These are phyloP conservation scores for Talaromyces sp. DNA, from an alignment of 2,329 filamentous ascomycete species.

Conservation along the genomic window DNA sequence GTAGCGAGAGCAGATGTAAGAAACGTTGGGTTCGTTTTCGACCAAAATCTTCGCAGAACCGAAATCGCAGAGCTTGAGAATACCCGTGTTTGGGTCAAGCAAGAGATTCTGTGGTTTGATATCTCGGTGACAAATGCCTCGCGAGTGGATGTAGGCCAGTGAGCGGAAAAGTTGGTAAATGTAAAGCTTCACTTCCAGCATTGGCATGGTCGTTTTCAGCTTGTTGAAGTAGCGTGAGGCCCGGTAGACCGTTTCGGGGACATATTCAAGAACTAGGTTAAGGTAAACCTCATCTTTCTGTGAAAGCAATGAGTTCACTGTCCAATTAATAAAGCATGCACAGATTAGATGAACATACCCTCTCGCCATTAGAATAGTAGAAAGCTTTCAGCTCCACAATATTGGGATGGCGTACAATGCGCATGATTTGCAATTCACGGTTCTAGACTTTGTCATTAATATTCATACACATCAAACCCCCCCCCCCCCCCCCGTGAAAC, in stretches of 20 bases:
- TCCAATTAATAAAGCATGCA: not conserved
- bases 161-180: constrained; percentile 99
- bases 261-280: constrained; percentile 95
- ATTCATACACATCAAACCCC: not conserved
- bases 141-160: constrained; percentile 96
- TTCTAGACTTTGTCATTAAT: constrained; percentile 61
- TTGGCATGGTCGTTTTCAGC: constrained; percentile 99
- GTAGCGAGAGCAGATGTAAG: constrained; percentile 98
- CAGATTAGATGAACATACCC: constrained; percentile 58
- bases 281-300: constrained; percentile 98
- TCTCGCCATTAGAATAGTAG: constrained; percentile 98
- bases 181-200: constrained; percentile 97
- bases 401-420: constrained; percentile 97
- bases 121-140: constrained; percentile 97
- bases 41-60: constrained; percentile 98
- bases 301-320: constrained; percentile 13
- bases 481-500: constrained; percentile 6
- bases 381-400: constrained; percentile 99
- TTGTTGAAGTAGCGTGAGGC: constrained; percentile 99
- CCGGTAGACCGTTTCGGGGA: constrained; percentile 96
- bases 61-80: constrained; percentile 97
- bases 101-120: constrained; percentile 99
- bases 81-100: constrained; percentile 82
- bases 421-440: constrained; percentile 98
- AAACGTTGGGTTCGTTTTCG: constrained; percentile 98